Evolutionary conservation across 306 rosid species (phyloP).

Genomic region (Prunus padus): DNA sequence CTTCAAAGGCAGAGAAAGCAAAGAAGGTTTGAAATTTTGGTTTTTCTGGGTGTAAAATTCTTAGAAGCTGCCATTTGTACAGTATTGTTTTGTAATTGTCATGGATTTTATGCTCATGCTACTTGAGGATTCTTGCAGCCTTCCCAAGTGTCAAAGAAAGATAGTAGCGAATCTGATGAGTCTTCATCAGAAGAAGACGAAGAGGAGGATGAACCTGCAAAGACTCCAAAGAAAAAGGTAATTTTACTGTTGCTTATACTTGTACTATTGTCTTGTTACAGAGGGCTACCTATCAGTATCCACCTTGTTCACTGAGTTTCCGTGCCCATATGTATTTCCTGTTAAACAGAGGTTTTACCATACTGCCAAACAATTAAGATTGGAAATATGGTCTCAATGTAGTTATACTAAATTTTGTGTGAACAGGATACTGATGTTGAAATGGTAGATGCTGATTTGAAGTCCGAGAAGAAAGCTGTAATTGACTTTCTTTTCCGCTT

Average conservation of each 20-base stretch:
- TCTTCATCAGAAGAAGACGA: conserved; percentile 33
- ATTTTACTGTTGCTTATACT: neutral
- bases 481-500: neutral
- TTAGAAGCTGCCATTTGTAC: too few species aligned
- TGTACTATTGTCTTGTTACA: too few species aligned
- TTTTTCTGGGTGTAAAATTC: too few species aligned
- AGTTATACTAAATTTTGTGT: neutral
- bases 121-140: conserved; percentile 19
- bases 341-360: neutral
- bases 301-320: neutral
- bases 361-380: neutral
- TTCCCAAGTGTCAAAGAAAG: conserved; percentile 17
- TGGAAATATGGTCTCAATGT: neutral
- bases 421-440: conserved; percentile 56
- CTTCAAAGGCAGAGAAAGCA: conserved; percentile 16
- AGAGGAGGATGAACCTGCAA: conserved; percentile 32
- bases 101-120: neutral
- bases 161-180: conserved; percentile 35
- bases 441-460: conserved; percentile 59
- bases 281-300: neutral
- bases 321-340: neutral
- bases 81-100: neutral
- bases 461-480: conserved; percentile 50
- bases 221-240: conserved; percentile 55
- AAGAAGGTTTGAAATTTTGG: neutral